phyloP scores from a whole-genome alignment of 164 flowering plant species.

The Liquidambar formosana region DNA sequence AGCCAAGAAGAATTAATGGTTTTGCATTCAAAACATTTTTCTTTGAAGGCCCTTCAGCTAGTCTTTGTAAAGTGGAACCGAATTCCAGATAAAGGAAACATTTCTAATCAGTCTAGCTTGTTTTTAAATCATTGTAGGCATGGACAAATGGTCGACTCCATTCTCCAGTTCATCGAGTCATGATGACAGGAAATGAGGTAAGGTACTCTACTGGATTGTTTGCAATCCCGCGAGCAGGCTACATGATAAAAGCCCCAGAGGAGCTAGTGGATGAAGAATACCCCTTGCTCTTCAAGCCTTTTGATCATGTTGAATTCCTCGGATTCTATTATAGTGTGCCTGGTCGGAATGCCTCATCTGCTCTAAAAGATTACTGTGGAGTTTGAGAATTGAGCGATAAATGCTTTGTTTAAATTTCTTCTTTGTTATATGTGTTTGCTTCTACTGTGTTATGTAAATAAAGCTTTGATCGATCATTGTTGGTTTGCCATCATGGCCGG shows the following conservation, averaged over 20 bases:
- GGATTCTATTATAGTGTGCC: conserved; percentile 39
- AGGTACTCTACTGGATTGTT: conserved; percentile 62
- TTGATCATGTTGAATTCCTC: conserved; percentile 43
- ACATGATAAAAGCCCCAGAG: conserved; percentile 44
- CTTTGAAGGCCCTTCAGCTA: too few species aligned
- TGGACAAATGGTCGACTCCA: conserved; percentile 58
- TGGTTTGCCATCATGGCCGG: too few species aligned
- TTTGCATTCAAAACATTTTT: too few species aligned
- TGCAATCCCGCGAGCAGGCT: conserved; percentile 42
- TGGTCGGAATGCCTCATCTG: conserved; percentile 39
- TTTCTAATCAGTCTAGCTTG: too few species aligned
- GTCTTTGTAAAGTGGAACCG: too few species aligned
- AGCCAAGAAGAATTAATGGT: too few species aligned
- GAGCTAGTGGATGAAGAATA: conserved; percentile 65
- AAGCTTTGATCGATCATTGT: too few species aligned
- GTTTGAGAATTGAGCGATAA: conserved; percentile 1
- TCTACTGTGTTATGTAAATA: too few species aligned
- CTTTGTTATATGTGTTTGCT: too few species aligned
- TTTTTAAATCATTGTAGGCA: conserved; percentile 30
- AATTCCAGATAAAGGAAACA: too few species aligned
- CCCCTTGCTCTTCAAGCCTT: conserved; percentile 61
- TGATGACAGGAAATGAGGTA: conserved; percentile 45
- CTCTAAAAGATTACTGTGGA: conserved; percentile 55
- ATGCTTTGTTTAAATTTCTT: too few species aligned
- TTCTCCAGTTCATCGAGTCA: conserved; percentile 53